Conservation (phyloP, 768 basidiomycete species). For the Amanita molliuscula region DNA sequence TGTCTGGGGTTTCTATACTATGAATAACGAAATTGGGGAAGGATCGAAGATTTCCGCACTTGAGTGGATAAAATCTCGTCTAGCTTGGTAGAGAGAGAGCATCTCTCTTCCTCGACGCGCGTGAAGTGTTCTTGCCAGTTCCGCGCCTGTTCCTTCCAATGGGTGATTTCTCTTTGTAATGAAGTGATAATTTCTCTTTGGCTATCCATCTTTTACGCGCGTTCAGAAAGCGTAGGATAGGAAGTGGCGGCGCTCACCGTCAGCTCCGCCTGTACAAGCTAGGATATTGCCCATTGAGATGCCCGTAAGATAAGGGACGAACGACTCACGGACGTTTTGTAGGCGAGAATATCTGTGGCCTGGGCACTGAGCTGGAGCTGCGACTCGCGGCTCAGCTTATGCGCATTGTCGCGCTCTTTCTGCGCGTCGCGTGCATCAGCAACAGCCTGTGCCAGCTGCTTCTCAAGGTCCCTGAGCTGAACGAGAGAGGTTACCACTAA, state of each 20-base stretch:
- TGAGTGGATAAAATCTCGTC: conserved; percentile 48
- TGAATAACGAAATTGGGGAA: neutral
- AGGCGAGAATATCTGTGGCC: conserved; percentile 29
- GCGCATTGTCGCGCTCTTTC: conserved; percentile 34
- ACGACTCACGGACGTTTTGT: conserved; percentile 32
- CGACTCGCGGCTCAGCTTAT: conserved; percentile 33
- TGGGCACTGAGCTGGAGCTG: conserved; percentile 37
- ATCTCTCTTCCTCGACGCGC: conserved; percentile 62
- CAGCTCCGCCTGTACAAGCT: conserved; percentile 48
- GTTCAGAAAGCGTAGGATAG: neutral
- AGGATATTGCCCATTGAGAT: neutral
- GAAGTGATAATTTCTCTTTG: conserved; percentile 51
- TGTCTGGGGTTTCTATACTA: neutral
- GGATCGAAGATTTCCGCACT: conserved; percentile 20
- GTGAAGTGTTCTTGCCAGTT: conserved; percentile 79
- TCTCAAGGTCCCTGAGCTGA: conserved; percentile 47
- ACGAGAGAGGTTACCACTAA: neutral
- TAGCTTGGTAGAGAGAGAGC: conserved; percentile 41
- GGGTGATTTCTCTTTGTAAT: conserved; percentile 50
- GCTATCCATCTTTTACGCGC: conserved; percentile 35
- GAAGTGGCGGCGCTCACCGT: conserved; percentile 28
- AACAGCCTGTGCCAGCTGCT: conserved; percentile 38
- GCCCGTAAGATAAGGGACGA: conserved; percentile 6
- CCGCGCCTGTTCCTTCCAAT: conserved; percentile 68
- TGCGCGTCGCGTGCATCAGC: conserved; percentile 37